Evolutionary conservation across 73 alveolate species (phyloP).

Genomic region (Blepharisma stoltei): DNA sequence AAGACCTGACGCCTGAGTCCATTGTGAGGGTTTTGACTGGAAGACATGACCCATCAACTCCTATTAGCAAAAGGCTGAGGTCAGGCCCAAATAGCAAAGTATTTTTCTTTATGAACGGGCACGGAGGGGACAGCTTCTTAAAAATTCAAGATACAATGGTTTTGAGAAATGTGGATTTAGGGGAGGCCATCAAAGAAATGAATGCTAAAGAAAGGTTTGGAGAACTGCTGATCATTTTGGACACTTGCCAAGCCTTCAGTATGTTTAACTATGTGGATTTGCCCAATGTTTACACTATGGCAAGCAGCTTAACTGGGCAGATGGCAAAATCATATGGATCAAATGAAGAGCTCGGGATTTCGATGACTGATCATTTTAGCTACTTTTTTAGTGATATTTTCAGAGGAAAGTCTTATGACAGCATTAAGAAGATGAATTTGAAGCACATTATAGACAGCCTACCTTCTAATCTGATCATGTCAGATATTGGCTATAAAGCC

Average conservation of each 20-base stretch:
- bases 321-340: slow-evolving; percentile 6
- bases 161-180: slow-evolving; percentile 70
- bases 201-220: slow-evolving; percentile 59
- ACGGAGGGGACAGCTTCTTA: slow-evolving; percentile 84
- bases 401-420: too few relatives aligned
- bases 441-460: neutral
- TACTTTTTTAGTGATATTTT: slow-evolving; percentile 6
- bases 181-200: slow-evolving; percentile 72
- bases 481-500: slow-evolving; percentile 9
- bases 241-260: slow-evolving; percentile 87
- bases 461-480: neutral
- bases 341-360: neutral
- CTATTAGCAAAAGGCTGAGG: slow-evolving; percentile 58
- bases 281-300: slow-evolving; percentile 39
- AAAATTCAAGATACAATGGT: slow-evolving; percentile 83
- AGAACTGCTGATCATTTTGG: slow-evolving; percentile 68
- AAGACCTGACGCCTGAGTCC: slow-evolving; percentile 68
- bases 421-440: neutral
- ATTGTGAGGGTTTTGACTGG: slow-evolving; percentile 72
- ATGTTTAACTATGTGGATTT: slow-evolving; percentile 70
- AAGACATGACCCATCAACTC: slow-evolving; percentile 50
- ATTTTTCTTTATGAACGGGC: slow-evolving; percentile 72
- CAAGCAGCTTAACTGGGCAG: slow-evolving; percentile 12
- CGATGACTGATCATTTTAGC: neutral
- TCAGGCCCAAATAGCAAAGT: slow-evolving; percentile 67